Evolutionary conservation across 306 rosid genomes (phyloP).

Genomic region (Prosopis cineraria): DNA sequence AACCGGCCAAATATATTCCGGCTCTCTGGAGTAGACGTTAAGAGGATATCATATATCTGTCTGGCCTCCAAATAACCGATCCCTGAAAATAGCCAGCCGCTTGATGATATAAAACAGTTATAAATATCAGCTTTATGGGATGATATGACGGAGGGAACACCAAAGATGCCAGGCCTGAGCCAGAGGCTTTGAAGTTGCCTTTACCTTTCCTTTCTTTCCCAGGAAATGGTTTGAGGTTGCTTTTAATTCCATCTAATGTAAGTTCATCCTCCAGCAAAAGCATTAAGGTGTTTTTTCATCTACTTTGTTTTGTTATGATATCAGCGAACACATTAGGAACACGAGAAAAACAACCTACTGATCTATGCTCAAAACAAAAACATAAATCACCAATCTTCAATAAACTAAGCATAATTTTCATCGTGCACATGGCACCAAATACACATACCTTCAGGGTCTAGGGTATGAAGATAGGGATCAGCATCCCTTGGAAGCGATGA

Average conservation of each 20-base stretch:
- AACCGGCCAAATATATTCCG: slow-evolving; percentile 4
- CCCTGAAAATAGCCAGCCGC: neutral
- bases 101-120: neutral
- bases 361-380: neutral
- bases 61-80: slow-evolving; percentile 3
- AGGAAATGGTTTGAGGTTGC: too few relatives aligned
- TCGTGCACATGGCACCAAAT: neutral
- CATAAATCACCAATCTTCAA: neutral
- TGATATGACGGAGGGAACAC: neutral
- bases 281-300: neutral
- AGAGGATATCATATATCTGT: slow-evolving; percentile 6
- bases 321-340: neutral
- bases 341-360: neutral
- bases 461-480: neutral
- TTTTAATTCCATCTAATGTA: neutral
- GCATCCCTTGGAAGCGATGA: neutral
- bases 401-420: neutral
- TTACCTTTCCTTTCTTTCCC: too few relatives aligned
- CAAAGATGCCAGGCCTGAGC: neutral
- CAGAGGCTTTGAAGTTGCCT: neutral
- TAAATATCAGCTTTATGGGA: neutral
- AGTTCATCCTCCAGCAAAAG: neutral
- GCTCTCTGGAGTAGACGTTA: neutral
- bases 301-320: neutral
- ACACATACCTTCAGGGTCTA: neutral